Evolutionary conservation across 164 flowering plant genomes (phyloP).

Genomic region (Piper betle): DNA sequence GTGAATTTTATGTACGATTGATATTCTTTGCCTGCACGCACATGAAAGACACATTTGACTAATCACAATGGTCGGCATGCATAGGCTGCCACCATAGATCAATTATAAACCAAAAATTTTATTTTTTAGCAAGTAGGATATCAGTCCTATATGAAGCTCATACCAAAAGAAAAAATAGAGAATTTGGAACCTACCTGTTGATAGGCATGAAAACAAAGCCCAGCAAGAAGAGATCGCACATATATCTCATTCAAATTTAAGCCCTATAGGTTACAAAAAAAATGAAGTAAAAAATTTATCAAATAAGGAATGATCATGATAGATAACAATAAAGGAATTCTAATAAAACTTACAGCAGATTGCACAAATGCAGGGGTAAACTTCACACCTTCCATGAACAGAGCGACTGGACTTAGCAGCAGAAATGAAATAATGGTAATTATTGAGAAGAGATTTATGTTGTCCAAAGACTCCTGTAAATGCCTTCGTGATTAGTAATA

Average conservation of each 20-base stretch:
- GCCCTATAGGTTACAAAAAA: constrained; percentile 34
- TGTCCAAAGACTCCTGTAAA: constrained; percentile 81
- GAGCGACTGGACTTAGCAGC: constrained; percentile 41
- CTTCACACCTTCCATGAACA: constrained; percentile 57
- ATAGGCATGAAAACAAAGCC: constrained; percentile 95
- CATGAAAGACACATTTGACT: no score
- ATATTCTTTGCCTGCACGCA: no score
- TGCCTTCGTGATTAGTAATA: not conserved
- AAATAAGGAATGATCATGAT: not conserved
- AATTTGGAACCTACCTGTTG: constrained; percentile 57
- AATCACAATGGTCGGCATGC: no score
- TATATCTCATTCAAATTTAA: constrained; percentile 51
- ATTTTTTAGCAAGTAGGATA: no score
- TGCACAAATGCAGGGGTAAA: constrained; percentile 56
- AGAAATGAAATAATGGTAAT: constrained; percentile 61
- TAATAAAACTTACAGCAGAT: constrained; percentile 38
- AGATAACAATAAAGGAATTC: not conserved
- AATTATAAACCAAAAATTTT: no score
- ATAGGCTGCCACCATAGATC: no score
- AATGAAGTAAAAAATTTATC: not conserved
- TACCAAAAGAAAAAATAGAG: not conserved
- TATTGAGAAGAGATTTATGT: constrained; percentile 67
- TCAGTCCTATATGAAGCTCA: not conserved
- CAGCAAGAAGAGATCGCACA: constrained; percentile 60
- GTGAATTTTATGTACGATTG: no score